These are phyloP conservation scores for Globisporangium spinosum DNA, from an alignment of 352 stramenopile genomes.

Conservation along the genomic window DNA sequence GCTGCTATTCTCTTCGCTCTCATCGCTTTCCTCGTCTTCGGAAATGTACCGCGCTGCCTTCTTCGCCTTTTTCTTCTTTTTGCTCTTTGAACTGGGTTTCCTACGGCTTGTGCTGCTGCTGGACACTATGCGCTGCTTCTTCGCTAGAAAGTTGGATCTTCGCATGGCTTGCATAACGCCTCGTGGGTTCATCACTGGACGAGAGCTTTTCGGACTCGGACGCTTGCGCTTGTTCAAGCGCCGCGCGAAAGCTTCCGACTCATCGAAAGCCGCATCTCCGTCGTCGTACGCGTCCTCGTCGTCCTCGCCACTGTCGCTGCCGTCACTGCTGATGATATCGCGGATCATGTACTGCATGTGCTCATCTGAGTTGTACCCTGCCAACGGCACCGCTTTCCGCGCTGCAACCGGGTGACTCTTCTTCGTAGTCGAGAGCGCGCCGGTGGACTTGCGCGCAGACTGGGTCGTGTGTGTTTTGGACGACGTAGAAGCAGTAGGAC, in stretches of 20 bases:
- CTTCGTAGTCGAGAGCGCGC: not conserved
- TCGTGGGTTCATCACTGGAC: not conserved
- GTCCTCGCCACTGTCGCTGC: not conserved
- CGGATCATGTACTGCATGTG: slow-evolving; percentile 17
- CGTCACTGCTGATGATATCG: slow-evolving; percentile 16
- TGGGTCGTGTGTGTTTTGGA: not conserved
- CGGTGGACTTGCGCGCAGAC: slow-evolving; percentile 11
- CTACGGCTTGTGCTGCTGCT: not conserved
- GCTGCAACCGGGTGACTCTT: slow-evolving; percentile 12
- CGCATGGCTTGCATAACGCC: not conserved
- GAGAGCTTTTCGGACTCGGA: not conserved
- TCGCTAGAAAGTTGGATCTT: not conserved
- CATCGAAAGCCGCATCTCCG: slow-evolving; percentile 6
- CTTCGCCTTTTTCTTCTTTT: not conserved
- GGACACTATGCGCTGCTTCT: not conserved
- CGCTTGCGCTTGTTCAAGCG: slow-evolving; percentile 18
- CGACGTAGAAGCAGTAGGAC: not conserved
- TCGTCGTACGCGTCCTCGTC: slow-evolving; percentile 13
- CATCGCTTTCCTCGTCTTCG: not conserved
- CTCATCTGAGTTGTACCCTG: slow-evolving; percentile 17
- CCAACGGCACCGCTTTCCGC: slow-evolving; percentile 5
- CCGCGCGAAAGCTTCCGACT: not conserved
- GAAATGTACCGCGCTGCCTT: slow-evolving; percentile 6
- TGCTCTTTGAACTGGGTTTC: not conserved
- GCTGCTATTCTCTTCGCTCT: slow-evolving; percentile 3